phyloP scores from a whole-genome alignment of 768 basidiomycete genomes.

The Kwoniella dejecticola region DNA sequence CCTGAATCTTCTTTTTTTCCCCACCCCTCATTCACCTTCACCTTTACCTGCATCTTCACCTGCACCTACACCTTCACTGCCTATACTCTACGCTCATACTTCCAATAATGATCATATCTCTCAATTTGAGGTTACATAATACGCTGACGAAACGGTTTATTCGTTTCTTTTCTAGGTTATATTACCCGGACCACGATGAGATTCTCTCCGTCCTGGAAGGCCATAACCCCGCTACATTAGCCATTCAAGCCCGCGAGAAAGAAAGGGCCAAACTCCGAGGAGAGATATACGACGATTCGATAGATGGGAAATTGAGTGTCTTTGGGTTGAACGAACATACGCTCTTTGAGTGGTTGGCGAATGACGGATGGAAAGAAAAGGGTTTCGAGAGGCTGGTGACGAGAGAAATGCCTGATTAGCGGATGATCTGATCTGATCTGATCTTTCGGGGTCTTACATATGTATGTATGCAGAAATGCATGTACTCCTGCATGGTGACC shows the following conservation, averaged over 20 bases:
- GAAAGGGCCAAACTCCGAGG: conserved; percentile 50
- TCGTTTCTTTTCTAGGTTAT: conserved; percentile 30
- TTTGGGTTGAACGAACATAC: conserved; percentile 50
- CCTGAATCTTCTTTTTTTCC: background rate
- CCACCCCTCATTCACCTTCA: too few species aligned
- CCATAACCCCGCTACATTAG: conserved; percentile 45
- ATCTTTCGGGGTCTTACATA: too few species aligned
- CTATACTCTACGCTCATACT: too few species aligned
- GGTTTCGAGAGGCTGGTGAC: conserved; percentile 48
- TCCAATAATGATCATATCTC: too few species aligned
- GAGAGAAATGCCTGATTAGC: conserved; percentile 54
- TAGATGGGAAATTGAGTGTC: conserved; percentile 50
- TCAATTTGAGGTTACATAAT: too few species aligned
- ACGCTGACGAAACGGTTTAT: conserved; percentile 6
- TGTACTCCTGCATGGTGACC: too few species aligned
- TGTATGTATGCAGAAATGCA: too few species aligned
- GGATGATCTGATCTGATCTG: background rate
- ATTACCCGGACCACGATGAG: conserved; percentile 53
- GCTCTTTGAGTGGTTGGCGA: conserved; percentile 47
- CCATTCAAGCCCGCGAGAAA: conserved; percentile 48
- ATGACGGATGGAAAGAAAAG: conserved; percentile 53
- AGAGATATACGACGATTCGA: conserved; percentile 39
- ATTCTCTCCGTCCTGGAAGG: conserved; percentile 51
- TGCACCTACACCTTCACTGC: too few species aligned
- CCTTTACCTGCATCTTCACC: too few species aligned